Base-by-base conservation (phyloP, 352 stramenopile genomes). In the Phytophthora cactorum region DNA sequence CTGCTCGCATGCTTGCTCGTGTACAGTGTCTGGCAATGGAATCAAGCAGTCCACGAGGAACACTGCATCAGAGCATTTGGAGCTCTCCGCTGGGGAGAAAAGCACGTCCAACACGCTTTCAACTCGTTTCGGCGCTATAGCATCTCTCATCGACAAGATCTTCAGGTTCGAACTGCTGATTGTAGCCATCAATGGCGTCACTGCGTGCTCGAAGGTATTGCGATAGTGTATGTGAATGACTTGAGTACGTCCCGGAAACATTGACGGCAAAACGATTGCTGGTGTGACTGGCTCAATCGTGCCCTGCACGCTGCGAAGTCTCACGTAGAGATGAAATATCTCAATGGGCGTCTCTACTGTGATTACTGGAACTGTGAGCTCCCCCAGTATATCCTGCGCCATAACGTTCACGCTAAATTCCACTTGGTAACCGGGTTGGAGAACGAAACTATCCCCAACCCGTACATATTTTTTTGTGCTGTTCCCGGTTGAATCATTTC, bases 21-120 rank as follows among this genome's bases (percentile, higher is more conserved):
- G 32, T 36, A 12, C 47, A 28, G 27, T 29, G 41, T 29, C 66
- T 29, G 51, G 15, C 3, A 43, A 32, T 31, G 76, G 66, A 9
- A 84, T 43, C 8, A 75, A 71, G 44, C 79, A 87, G 38, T 87
- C 79, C 4, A 70, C 74, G 4, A 79, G 53, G 44, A 80, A 84
- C 32, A 59, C 28, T 10, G 62, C 61, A 36, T 57, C 38, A 2
- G 45, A 54, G 41, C 79, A 88, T 47, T 63, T 53, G 17, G 63
- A 45, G 44, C 66, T 65, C 8, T 72, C 72, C 28, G 59, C 45
- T 34, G 75, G 79, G 1, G 74, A 80, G 36, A 88, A 77, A 6
- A 78, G 52, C 5, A 78, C 17, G n/a, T 68, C 46, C 52, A 77
- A 45, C 11, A 78, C 70, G 8, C 47, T 63, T 63, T 67, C 61